A percentile compares a stretch with the other conserved stretches of the same genome.
Conservation (phyloP, 495 filamentous ascomycete genomes). For the Talaromyces thailandensis region DNA sequence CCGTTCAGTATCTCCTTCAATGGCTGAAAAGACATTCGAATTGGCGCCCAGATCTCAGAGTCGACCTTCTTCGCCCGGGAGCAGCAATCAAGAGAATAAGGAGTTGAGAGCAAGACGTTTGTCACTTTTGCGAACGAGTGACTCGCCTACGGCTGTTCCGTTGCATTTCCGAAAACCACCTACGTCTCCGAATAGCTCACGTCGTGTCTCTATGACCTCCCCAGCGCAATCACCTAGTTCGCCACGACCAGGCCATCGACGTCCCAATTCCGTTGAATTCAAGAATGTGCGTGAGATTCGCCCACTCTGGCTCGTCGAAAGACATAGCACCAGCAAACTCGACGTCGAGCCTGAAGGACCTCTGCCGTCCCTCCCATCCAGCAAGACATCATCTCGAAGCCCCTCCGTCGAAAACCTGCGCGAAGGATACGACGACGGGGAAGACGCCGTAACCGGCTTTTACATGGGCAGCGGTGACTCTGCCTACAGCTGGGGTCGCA, state of each 20-base stretch:
- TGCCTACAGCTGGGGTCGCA: constrained; percentile 6
- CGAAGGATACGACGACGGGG: constrained; percentile 17
- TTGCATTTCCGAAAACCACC: constrained; percentile 40
- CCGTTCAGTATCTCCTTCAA: constrained; percentile 27
- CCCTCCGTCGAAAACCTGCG: constrained; percentile 36
- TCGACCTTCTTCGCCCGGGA: constrained; percentile 28
- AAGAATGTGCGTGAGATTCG: constrained; percentile 37
- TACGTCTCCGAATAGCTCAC: constrained; percentile 26
- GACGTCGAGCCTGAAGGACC: constrained; percentile 27
- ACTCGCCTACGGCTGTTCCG: constrained; percentile 35
- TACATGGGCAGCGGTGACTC: constrained; percentile 8
- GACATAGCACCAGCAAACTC: constrained; percentile 30
- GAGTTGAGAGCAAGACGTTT: constrained; percentile 17
- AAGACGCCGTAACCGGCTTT: constrained; percentile 12
- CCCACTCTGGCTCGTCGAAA: constrained; percentile 42
- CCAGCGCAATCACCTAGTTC: constrained; percentile 18
- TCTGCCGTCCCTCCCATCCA: constrained; percentile 42
- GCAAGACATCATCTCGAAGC: constrained; percentile 34
- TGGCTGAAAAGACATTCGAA: constrained; percentile 23
- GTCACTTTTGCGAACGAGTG: constrained; percentile 20
- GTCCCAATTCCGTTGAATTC: constrained; percentile 39
- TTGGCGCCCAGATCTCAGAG: constrained; percentile 24
- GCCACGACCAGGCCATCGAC: constrained; percentile 26
- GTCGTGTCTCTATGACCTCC: constrained; percentile 24
- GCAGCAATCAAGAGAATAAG: constrained; percentile 7